Evolutionary conservation across 495 filamentous ascomycete genomes (phyloP).

Genomic region (Penicillium alfredii): DNA sequence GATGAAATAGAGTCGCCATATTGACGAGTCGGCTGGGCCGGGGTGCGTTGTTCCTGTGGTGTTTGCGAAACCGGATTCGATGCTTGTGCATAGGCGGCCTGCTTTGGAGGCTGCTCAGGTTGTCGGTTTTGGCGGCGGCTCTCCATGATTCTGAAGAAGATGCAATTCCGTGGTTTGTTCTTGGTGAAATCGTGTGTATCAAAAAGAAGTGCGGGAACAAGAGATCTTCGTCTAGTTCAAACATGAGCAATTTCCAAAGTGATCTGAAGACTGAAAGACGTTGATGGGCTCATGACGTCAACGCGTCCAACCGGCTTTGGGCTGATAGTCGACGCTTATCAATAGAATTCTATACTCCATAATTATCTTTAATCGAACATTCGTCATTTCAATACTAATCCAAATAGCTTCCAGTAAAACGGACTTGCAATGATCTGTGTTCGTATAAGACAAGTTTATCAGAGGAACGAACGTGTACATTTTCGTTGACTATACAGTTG

Average conservation of each 20-base stretch:
- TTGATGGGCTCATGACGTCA: neutral
- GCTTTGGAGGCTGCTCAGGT: slow-evolving; percentile 45
- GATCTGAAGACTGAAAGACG: neutral
- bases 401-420: too few relatives aligned
- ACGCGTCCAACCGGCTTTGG: neutral
- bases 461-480: too few relatives aligned
- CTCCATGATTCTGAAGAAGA: slow-evolving; percentile 12
- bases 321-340: neutral
- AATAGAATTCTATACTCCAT: neutral
- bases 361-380: neutral
- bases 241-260: too few relatives aligned
- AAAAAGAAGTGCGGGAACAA: too few relatives aligned
- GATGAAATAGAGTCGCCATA: slow-evolving; percentile 27
- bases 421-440: too few relatives aligned
- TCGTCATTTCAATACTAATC: neutral
- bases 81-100: slow-evolving; percentile 44
- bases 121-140: slow-evolving; percentile 11
- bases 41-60: slow-evolving; percentile 41
- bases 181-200: too few relatives aligned
- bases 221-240: too few relatives aligned
- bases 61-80: slow-evolving; percentile 46
- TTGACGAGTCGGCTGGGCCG: slow-evolving; percentile 21
- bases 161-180: too few relatives aligned
- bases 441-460: too few relatives aligned
- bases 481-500: too few relatives aligned